Evolutionary conservation across 768 basidiomycete species (phyloP).

Genomic region (Cystobasidium tubakii): DNA sequence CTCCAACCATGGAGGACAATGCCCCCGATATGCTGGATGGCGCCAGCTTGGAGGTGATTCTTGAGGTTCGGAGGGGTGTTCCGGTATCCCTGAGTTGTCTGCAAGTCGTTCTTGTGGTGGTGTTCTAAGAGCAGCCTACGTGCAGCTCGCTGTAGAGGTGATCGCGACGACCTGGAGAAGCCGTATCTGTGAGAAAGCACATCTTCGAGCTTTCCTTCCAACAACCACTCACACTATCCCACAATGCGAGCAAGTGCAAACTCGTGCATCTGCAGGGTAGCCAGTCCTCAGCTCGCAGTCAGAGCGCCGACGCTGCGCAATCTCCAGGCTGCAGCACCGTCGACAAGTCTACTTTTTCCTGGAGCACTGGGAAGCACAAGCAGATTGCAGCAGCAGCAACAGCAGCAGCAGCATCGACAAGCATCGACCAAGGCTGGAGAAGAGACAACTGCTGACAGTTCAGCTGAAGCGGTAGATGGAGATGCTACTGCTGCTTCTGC

Average conservation of each 20-base stretch:
- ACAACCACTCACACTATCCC: background rate
- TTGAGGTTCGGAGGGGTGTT: background rate
- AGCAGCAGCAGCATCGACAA: background rate
- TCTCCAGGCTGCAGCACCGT: no score
- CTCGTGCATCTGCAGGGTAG: constrained; percentile 4
- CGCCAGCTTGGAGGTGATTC: background rate
- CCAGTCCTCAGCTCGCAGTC: background rate
- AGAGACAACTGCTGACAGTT: background rate
- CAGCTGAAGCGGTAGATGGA: background rate
- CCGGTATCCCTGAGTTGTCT: no score
- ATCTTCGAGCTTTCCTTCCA: background rate
- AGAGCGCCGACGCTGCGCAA: background rate
- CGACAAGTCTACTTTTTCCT: background rate
- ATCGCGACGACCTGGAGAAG: no score
- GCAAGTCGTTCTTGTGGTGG: background rate
- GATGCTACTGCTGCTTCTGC: background rate
- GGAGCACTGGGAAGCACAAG: background rate
- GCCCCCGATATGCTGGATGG: constrained; percentile 1
- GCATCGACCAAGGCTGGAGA: constrained; percentile 1
- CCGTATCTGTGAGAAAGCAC: no score
- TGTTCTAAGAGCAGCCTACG: no score
- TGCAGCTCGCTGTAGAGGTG: no score
- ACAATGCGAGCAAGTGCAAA: constrained; percentile 13
- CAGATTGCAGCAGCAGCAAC: background rate
- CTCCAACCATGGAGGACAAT: background rate